Evolutionary conservation across 768 basidiomycete species (phyloP).

Genomic region (Tylopilus subfusipes): DNA sequence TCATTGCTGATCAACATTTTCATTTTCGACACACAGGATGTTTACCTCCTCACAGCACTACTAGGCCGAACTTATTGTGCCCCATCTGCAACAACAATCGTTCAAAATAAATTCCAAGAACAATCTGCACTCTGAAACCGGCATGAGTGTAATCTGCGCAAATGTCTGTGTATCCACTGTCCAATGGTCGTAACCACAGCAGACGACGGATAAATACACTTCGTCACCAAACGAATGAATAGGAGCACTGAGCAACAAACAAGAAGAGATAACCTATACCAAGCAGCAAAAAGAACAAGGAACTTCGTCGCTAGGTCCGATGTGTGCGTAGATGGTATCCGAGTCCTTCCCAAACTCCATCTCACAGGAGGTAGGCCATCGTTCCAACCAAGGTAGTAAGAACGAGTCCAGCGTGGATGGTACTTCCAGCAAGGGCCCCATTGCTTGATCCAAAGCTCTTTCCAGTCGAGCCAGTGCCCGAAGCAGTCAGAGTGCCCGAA

Average conservation of each 20-base stretch:
- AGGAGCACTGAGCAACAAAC: not conserved
- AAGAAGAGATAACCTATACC: not conserved
- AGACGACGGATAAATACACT: not conserved
- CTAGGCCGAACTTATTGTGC: no score
- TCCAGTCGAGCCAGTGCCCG: constrained; percentile 14
- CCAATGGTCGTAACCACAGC: not conserved
- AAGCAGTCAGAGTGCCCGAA: constrained; percentile 17
- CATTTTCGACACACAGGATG: no score
- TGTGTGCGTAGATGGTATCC: constrained; percentile 8
- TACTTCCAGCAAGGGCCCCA: constrained; percentile 10
- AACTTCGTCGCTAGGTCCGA: not conserved
- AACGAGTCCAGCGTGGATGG: constrained; percentile 14
- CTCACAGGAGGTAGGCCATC: constrained; percentile 16
- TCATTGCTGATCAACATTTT: not conserved
- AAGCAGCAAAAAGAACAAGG: not conserved
- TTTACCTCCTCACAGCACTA: no score
- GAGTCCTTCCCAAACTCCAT: not conserved
- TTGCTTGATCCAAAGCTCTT: constrained; percentile 12
- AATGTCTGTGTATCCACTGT: no score
- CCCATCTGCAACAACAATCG: no score
- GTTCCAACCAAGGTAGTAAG: constrained; percentile 13
- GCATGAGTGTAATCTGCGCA: no score
- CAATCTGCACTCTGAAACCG: no score
- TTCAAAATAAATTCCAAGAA: no score
- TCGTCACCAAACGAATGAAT: not conserved